Evolutionary conservation across 805 yeast genomes (phyloP).

Genomic region (Saturnispora besseyi): DNA sequence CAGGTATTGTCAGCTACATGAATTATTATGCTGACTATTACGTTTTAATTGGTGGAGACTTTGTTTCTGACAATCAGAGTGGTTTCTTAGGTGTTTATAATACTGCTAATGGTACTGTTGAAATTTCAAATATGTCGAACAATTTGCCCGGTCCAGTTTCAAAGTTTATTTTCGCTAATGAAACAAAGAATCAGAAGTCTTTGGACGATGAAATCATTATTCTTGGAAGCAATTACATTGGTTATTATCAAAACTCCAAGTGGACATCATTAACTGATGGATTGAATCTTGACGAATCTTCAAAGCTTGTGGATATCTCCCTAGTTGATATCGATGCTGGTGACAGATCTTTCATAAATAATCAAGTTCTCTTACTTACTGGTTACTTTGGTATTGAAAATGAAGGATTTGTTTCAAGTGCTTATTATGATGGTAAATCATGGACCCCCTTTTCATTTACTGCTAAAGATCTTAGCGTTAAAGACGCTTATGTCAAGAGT

Average conservation of each 20-base stretch:
- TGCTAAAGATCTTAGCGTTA: conserved; percentile 22
- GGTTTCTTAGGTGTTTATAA: conserved; percentile 46
- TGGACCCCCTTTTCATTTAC: conserved; percentile 64
- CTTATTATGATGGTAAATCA: conserved; percentile 50
- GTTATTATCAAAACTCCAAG: conserved; percentile 36
- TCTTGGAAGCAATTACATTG: conserved; percentile 32
- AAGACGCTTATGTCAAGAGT: conserved; percentile 19
- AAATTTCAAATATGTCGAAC: conserved; percentile 20
- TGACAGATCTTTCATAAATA: conserved; percentile 33
- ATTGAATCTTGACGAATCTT: conserved; percentile 25
- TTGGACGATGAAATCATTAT: conserved; percentile 34
- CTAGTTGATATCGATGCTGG: conserved; percentile 22
- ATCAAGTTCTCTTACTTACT: conserved; percentile 43
- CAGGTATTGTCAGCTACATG: conserved; percentile 49
- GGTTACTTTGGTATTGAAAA: conserved; percentile 43
- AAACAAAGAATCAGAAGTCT: conserved; percentile 34
- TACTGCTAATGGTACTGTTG: conserved; percentile 30
- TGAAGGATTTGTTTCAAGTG: conserved; percentile 53
- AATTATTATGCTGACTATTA: conserved; percentile 33
- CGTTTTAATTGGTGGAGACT: conserved; percentile 44
- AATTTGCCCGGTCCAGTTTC: conserved; percentile 28
- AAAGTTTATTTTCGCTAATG: conserved; percentile 16
- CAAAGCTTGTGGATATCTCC: conserved; percentile 34
- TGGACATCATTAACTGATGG: conserved; percentile 40
- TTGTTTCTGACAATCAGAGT: conserved; percentile 28